phyloP scores from a whole-genome alignment of 305 asterid species.

The Fraxinus angustifolia region DNA sequence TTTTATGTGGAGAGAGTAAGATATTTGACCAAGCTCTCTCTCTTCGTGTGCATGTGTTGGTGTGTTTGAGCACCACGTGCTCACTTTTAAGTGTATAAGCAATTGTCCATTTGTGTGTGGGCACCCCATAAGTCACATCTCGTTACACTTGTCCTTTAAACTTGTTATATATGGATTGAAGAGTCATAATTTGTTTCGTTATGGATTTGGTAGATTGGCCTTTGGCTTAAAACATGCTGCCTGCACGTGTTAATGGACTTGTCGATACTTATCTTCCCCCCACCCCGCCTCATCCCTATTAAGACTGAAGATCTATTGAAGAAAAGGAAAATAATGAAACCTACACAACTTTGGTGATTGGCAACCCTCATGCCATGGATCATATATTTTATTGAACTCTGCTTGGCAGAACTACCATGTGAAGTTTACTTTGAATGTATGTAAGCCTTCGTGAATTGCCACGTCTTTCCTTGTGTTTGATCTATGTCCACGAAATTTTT shows the following conservation, averaged over 20 bases:
- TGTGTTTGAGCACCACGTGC: background rate
- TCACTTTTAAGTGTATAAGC: background rate
- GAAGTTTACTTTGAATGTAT: background rate
- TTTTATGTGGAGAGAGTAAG: background rate
- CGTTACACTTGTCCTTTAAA: background rate
- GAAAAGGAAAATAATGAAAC: background rate
- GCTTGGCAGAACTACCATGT: background rate
- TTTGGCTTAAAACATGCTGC: background rate
- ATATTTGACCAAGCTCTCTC: background rate
- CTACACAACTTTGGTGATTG: background rate
- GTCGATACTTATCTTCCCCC: background rate
- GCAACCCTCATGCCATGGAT: background rate
- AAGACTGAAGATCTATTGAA: background rate
- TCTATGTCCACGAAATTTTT: conserved; percentile 7
- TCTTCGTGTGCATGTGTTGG: background rate
- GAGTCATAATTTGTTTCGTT: background rate
- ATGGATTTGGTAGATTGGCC: background rate
- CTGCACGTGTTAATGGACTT: background rate
- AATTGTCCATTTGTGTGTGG: background rate
- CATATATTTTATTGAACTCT: background rate
- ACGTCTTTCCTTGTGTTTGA: background rate
- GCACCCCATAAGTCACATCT: background rate
- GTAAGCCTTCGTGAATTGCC: background rate
- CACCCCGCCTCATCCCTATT: background rate
- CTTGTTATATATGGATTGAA: background rate